phyloP scores from a whole-genome alignment of 2,329 filamentous ascomycete species.

The Mollisia scopiformis region DNA sequence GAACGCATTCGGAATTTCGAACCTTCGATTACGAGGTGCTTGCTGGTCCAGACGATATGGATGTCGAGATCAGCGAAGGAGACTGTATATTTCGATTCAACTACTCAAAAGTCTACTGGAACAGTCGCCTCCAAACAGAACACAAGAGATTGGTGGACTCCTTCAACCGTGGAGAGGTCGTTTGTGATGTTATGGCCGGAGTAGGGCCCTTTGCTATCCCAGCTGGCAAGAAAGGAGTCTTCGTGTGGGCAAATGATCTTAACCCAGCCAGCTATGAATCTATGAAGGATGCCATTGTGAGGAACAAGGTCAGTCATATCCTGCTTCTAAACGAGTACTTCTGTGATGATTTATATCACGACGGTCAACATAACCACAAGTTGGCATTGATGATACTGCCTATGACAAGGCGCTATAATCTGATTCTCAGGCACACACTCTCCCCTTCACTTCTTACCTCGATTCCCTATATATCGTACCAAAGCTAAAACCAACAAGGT shows the following conservation, averaged over 20 bases:
- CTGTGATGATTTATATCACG: constrained; percentile 77
- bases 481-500: constrained; percentile 47
- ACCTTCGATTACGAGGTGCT: constrained; percentile 94
- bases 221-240: constrained; percentile 84
- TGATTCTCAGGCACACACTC: constrained; percentile 3
- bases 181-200: constrained; percentile 96
- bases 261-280: constrained; percentile 85
- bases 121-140: constrained; percentile 86
- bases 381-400: constrained; percentile 77
- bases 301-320: constrained; percentile 80
- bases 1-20: constrained; percentile 80
- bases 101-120: constrained; percentile 98
- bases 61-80: constrained; percentile 81
- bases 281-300: constrained; percentile 68
- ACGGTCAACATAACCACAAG: constrained; percentile 80
- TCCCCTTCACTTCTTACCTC: neutral
- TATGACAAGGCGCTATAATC: constrained; percentile 65
- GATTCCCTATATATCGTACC: constrained; percentile 15
- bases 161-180: constrained; percentile 83
- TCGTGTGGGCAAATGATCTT: constrained; percentile 96
- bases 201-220: constrained; percentile 95
- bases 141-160: constrained; percentile 77
- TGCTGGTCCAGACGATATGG: constrained; percentile 77
- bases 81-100: constrained; percentile 90
- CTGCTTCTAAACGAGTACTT: constrained; percentile 33